phyloP scores from a whole-genome alignment of 306 rosid genomes.

The Lupinus albus region DNA sequence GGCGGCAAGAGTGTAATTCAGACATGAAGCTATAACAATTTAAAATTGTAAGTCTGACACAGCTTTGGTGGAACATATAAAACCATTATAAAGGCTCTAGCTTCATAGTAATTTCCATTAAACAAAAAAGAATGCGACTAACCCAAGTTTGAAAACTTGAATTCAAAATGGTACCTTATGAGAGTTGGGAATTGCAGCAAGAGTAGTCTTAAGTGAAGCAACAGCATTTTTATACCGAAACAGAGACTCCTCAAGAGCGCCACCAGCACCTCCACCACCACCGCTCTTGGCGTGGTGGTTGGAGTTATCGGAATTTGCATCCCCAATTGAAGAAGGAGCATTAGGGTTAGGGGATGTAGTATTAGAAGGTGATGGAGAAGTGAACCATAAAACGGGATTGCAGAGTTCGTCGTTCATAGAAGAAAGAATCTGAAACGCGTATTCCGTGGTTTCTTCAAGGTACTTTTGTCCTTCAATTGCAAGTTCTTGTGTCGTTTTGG shows the following conservation, averaged over 20 bases:
- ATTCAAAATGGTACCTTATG: slow-evolving; percentile 53
- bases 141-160: slow-evolving; percentile 15
- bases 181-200: slow-evolving; percentile 74
- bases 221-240: slow-evolving; percentile 76
- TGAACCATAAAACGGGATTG: slow-evolving; percentile 81
- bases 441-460: slow-evolving; percentile 79
- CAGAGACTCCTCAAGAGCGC: slow-evolving; percentile 89
- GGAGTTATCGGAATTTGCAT: slow-evolving; percentile 59
- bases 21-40: no score
- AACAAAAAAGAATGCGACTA: background rate
- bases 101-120: background rate
- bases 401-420: slow-evolving; percentile 98
- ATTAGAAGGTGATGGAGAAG: slow-evolving; percentile 46
- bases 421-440: slow-evolving; percentile 86
- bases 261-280: slow-evolving; percentile 49
- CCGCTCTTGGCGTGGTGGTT: background rate
- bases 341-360: slow-evolving; percentile 26
- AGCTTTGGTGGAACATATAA: no score
- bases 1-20: no score
- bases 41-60: no score
- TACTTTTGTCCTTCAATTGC: slow-evolving; percentile 85
- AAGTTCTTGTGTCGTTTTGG: slow-evolving; percentile 72
- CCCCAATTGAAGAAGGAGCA: slow-evolving; percentile 52
- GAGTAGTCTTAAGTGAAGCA: slow-evolving; percentile 66
- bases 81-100: background rate